phyloP scores from a whole-genome alignment of 306 rosid species.

The Pterocarpus santalinus region DNA sequence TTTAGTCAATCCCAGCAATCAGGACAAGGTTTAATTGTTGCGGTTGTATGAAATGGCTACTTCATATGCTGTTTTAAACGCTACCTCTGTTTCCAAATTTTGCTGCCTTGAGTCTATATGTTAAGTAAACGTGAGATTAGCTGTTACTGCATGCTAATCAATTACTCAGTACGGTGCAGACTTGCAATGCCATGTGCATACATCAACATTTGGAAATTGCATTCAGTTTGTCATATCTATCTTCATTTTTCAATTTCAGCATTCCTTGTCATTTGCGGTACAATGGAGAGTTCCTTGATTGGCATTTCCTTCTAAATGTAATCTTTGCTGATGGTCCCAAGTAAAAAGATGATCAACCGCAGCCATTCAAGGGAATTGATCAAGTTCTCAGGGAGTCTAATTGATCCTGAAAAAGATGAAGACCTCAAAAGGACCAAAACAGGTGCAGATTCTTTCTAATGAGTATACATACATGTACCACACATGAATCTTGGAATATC shows the following conservation, averaged over 20 bases:
- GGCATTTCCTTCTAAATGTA: slow-evolving; percentile 29
- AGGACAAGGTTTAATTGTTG: too few species aligned
- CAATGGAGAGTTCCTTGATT: slow-evolving; percentile 9
- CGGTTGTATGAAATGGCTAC: background rate
- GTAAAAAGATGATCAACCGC: slow-evolving; percentile 56
- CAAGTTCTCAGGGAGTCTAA: slow-evolving; percentile 48
- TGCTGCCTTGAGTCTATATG: background rate
- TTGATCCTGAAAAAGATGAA: slow-evolving; percentile 54
- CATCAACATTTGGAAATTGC: slow-evolving; percentile 3
- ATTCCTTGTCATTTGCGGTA: slow-evolving; percentile 35
- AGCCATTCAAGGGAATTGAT: slow-evolving; percentile 51
- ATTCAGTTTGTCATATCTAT: slow-evolving; percentile 1
- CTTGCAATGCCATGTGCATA: slow-evolving; percentile 33
- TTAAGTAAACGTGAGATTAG: background rate
- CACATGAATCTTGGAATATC: slow-evolving; percentile 23
- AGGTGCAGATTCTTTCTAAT: slow-evolving; percentile 53
- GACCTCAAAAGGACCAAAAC: slow-evolving; percentile 62
- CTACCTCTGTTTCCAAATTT: too few species aligned
- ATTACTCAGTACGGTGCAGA: background rate
- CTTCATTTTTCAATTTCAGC: slow-evolving; percentile 46
- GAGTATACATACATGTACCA: background rate
- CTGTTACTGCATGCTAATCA: background rate
- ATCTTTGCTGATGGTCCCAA: slow-evolving; percentile 12
- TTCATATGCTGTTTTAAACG: background rate
- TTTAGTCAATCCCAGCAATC: too few species aligned